A percentile compares a stretch with the other conserved stretches of the same genome.
Evolutionary conservation across 257 asterid genomes (phyloP).

Genomic region (Cruciata laevipes): DNA sequence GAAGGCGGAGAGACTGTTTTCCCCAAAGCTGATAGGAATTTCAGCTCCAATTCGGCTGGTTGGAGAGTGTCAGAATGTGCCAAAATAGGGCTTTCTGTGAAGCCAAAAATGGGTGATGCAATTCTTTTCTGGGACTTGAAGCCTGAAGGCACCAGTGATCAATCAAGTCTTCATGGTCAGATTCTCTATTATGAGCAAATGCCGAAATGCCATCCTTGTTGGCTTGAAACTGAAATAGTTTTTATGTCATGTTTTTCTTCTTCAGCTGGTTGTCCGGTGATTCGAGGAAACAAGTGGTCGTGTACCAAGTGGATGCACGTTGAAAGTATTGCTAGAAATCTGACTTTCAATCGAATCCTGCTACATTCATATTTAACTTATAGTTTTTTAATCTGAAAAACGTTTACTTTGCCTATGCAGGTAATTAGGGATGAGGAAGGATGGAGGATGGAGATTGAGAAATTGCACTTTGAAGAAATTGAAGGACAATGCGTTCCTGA

Average conservation of each 20-base stretch:
- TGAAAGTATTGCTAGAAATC: too few species aligned
- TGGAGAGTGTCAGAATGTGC: slow-evolving; percentile 69
- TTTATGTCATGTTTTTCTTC: too few species aligned
- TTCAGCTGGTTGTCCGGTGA: slow-evolving; percentile 42
- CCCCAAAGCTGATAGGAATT: slow-evolving; percentile 74
- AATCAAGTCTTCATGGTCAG: slow-evolving; percentile 83
- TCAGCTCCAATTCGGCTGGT: slow-evolving; percentile 51
- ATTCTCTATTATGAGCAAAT: background rate
- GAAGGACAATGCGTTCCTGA: too few species aligned
- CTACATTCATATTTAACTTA: too few species aligned
- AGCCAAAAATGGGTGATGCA: slow-evolving; percentile 77
- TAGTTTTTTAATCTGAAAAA: too few species aligned
- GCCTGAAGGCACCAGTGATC: slow-evolving; percentile 78
- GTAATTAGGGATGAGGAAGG: too few species aligned
- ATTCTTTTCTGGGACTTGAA: slow-evolving; percentile 91
- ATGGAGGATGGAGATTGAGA: too few species aligned
- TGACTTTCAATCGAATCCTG: too few species aligned
- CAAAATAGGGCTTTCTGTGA: slow-evolving; percentile 64
- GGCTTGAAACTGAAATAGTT: too few species aligned
- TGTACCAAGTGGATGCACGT: slow-evolving; percentile 39
- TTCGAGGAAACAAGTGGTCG: slow-evolving; percentile 46
- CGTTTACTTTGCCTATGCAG: too few species aligned
- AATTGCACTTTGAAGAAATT: too few species aligned
- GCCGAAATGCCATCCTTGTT: too few species aligned
- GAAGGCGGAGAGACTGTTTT: slow-evolving; percentile 98